phyloP scores from a whole-genome alignment of 129 eudicot genomes.

The Sambucus nigra region DNA sequence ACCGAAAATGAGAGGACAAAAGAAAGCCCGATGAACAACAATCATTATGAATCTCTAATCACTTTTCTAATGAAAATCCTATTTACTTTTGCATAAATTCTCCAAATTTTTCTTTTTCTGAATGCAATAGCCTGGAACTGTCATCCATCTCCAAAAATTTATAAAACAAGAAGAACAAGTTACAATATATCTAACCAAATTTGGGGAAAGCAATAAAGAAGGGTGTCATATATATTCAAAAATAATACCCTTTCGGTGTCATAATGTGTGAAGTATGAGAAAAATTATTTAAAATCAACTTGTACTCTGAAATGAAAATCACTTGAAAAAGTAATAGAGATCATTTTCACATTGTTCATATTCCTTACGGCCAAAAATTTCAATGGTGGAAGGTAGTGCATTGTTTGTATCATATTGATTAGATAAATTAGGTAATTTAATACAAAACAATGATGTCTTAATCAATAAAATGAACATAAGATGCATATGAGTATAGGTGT shows the following conservation, averaged over 20 bases:
- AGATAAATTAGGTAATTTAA: neutral
- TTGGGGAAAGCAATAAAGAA: neutral
- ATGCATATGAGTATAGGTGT: neutral
- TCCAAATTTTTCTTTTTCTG: slow-evolving; percentile 76
- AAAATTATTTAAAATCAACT: neutral
- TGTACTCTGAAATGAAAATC: neutral
- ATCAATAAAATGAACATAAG: neutral
- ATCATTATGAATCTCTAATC: slow-evolving; percentile 12
- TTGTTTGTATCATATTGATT: slow-evolving; percentile 45
- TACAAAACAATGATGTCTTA: neutral
- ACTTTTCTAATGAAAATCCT: neutral
- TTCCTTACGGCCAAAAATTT: slow-evolving; percentile 89
- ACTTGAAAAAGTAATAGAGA: slow-evolving; percentile 93
- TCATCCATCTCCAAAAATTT: slow-evolving; percentile 83
- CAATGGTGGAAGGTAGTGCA: slow-evolving; percentile 81
- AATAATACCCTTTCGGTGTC: neutral
- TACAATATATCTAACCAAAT: neutral
- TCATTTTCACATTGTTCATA: slow-evolving; percentile 92
- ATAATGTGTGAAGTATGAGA: neutral
- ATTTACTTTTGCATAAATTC: slow-evolving; percentile 24
- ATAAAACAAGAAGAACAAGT: slow-evolving; percentile 13
- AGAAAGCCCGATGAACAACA: slow-evolving; percentile 10
- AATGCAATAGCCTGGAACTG: slow-evolving; percentile 51
- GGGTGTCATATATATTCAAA: neutral
- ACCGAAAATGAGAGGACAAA: neutral